These are phyloP conservation scores for Trichoderma endophyticum DNA, from an alignment of 2,329 filamentous ascomycete species.

Conservation along the genomic window DNA sequence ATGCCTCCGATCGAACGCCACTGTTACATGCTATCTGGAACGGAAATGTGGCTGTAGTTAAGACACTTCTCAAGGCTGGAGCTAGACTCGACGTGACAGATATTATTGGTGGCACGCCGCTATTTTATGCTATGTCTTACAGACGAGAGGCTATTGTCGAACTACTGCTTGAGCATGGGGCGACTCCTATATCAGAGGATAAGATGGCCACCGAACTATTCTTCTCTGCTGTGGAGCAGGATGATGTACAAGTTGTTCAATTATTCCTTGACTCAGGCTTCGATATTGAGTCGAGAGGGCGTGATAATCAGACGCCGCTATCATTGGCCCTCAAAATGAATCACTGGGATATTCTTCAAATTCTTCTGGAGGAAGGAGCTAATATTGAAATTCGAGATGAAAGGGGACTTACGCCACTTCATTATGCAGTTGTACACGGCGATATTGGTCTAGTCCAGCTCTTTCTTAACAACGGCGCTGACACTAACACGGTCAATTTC, in stretches of 20 bases:
- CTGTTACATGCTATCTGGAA: background rate
- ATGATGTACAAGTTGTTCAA: background rate
- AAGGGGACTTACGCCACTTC: accelerated
- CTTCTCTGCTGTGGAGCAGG: background rate
- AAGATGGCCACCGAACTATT: background rate
- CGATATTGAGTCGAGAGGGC: background rate
- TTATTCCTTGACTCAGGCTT: background rate
- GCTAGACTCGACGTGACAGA: background rate
- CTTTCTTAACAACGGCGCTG: background rate
- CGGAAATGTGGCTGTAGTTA: background rate
- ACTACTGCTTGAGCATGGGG: background rate
- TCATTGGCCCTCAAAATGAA: accelerated
- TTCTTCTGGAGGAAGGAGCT: background rate
- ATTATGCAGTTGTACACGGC: accelerated
- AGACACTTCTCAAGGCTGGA: background rate
- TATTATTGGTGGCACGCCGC: background rate
- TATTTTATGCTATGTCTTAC: background rate
- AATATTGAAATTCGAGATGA: accelerated
- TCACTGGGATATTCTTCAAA: accelerated
- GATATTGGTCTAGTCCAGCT: background rate
- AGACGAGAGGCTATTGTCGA: background rate
- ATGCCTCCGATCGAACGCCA: background rate
- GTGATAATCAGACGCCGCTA: background rate
- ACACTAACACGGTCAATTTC: accelerated
- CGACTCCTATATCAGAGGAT: background rate